Conservation (phyloP, 306 rosid genomes). For the Biancaea sappan region DNA sequence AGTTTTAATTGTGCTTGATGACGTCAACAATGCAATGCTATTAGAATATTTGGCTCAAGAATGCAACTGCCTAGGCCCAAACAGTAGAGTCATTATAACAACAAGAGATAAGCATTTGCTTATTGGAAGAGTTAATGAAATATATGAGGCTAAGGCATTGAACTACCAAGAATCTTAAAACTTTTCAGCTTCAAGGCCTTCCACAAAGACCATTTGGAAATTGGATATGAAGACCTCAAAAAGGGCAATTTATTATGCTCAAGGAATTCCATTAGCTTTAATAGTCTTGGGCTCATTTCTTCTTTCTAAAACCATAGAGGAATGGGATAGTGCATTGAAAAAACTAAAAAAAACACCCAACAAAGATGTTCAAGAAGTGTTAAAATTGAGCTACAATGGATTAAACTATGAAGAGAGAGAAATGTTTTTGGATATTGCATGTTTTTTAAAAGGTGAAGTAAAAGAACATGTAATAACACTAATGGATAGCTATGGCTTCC, state of each 20-base stretch:
- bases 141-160: slow-evolving; percentile 19
- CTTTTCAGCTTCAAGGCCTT: slow-evolving; percentile 41
- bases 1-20: slow-evolving; percentile 29
- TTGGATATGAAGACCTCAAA: neutral
- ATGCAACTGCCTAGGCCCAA: neutral
- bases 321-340: neutral
- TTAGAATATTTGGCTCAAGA: neutral
- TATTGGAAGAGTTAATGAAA: neutral
- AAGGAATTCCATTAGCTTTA: slow-evolving; percentile 20
- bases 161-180: neutral
- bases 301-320: neutral
- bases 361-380: neutral
- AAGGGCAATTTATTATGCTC: neutral
- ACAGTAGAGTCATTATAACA: slow-evolving; percentile 33
- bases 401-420: neutral
- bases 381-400: neutral
- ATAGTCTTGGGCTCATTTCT: slow-evolving; percentile 4
- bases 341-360: neutral
- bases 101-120: slow-evolving; percentile 24
- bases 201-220: neutral
- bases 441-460: neutral
- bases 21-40: neutral
- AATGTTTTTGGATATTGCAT: neutral
- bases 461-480: neutral
- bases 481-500: neutral